Percentiles rank a stretch among this genome's conserved stretches.
These are phyloP conservation scores for Podospora pseudocomata DNA, from an alignment of 495 filamentous ascomycete genomes.

Conservation along the genomic window DNA sequence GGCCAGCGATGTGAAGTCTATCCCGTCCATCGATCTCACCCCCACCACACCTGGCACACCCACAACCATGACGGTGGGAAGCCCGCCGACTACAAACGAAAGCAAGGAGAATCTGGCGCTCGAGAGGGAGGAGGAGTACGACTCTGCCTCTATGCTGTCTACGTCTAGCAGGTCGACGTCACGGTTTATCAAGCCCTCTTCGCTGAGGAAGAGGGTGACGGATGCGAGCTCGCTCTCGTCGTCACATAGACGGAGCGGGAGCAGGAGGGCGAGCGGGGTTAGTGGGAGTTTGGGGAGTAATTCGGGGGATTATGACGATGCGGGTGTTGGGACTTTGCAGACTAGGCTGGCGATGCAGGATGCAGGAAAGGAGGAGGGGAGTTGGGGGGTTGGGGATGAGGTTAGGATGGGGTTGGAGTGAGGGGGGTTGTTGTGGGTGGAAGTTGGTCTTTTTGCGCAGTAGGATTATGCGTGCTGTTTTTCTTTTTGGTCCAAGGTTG, in stretches of 20 bases:
- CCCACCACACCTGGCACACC: background rate
- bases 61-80: background rate
- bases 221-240: constrained; percentile 9
- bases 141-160: constrained; percentile 30
- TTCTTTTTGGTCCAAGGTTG: constrained; percentile 3
- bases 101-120: background rate
- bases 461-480: background rate
- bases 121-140: constrained; percentile 24
- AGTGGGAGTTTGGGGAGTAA: background rate
- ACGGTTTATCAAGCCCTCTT: constrained; percentile 19
- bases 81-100: background rate
- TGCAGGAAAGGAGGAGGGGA: constrained; percentile 27
- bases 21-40: background rate
- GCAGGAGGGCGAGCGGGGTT: constrained; percentile 23
- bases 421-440: background rate
- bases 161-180: constrained; percentile 29
- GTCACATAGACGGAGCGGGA: constrained; percentile 10
- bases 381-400: constrained; percentile 40
- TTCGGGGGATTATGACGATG: constrained; percentile 29
- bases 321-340: constrained; percentile 22
- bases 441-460: too few relatives aligned
- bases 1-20: constrained; percentile 6
- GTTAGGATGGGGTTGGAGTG: constrained; percentile 40
- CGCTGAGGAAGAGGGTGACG: constrained; percentile 20
- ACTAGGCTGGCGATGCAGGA: constrained; percentile 31